Base-by-base conservation (phyloP, 352 stramenopile species). In the Peronosclerospora sorghi region DNA sequence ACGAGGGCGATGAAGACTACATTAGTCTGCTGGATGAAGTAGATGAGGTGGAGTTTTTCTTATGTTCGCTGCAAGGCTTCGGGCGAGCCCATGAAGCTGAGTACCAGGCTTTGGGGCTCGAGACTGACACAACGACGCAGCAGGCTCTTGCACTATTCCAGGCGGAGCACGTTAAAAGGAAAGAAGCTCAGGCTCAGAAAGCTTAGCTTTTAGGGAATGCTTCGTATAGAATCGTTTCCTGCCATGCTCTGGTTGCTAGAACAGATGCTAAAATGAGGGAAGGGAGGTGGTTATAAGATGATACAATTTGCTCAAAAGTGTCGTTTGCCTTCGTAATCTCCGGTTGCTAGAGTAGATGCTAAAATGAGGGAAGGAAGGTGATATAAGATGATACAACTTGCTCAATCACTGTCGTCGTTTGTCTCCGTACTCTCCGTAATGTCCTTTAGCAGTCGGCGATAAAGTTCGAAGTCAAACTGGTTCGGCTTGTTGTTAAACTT, bases 1-100 rank as follows among this genome's bases (percentile, higher is more conserved):
- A 87, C 20, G 93, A 97, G 36, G 68, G 77, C 20, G 90, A 97
- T n/a, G 91, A 97, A 48, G 86, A 97, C 43, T 96, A 94, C 53
- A 86, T 78, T 51, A 90, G 76, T 49, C 66, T 95, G 47, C 59
- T 98, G 29, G 90, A 97, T 49, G 71, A 94, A 53, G 78, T 97
- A 13, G 86, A 97, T 46, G 86, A 97, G 58, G 59, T 96, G 15
- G 68, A 90, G 40, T 95, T 94, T 52, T 82, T 97, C 57, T 78
- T 95, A 48, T 63, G 85, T 48, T 89, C 89, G 18, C 56, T 97
- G 24, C 89, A 90, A 37, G 73, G 54, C 27, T 86, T 86, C 20
- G 59, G 70, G 8, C 73, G 83, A 46, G 34, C 66, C 15, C 64
- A 83, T 35, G 38, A 48, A 28, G 43, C 54, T 10, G 66, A 82